phyloP scores from a whole-genome alignment of 345 rosid genomes.

The Raphanus raphanistrum region DNA sequence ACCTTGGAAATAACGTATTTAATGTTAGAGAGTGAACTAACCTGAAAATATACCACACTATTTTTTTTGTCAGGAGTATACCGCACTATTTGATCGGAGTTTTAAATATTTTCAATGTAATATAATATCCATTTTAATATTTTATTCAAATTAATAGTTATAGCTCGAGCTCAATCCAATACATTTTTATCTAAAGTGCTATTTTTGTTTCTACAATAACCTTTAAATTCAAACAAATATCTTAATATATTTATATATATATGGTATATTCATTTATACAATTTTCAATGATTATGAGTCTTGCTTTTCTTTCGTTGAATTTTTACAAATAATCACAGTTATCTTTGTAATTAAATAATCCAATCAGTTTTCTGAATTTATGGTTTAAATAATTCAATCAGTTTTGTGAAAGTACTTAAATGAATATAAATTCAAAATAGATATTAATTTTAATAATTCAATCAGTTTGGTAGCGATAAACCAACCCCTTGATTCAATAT shows the following conservation, averaged over 20 bases:
- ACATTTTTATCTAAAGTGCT: not conserved
- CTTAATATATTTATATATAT: no score
- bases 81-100: no score
- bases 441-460: not conserved
- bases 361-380: not conserved
- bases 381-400: not conserved
- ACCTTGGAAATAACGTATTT: no score
- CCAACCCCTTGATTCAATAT: constrained; percentile 10
- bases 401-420: not conserved
- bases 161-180: not conserved
- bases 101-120: not conserved
- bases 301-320: not conserved
- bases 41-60: no score
- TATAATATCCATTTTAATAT: no score
- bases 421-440: not conserved
- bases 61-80: no score
- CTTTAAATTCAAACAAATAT: not conserved
- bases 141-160: no score
- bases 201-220: not conserved
- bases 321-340: not conserved
- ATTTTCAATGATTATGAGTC: not conserved
- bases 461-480: not conserved
- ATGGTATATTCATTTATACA: not conserved
- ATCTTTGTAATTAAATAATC: not conserved
- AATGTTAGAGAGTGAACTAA: constrained; percentile 22